Evolutionary conservation across 2,329 filamentous ascomycete species (phyloP), one percentile per base, ranked within the genome.

Genomic region (Alternaria sp.): DNA sequence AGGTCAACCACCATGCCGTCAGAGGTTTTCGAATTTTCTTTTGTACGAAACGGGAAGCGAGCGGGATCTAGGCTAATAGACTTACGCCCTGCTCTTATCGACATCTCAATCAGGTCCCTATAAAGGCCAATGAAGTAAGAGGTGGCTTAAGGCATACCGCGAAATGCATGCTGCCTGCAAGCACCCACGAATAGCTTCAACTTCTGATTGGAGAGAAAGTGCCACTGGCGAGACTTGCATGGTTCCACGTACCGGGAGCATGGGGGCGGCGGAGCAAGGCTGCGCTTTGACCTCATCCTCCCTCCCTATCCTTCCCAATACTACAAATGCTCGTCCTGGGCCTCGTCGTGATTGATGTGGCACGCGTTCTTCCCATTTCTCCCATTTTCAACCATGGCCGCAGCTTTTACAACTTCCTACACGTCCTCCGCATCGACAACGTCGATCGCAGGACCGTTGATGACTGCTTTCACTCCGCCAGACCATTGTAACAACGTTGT

Each of bases 401-500:
- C 49, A 11, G 16, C 6, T 12, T 20, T 53, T n/a, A 22, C 24
- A 14, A 53, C 38, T 11, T 42, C 51, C 38, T 42, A 30, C 36
- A 20, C 9, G 2, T 43, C 18, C 1, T 43, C 18, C 1, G 22
- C 51, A 9, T n/a, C 24, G 22, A 2, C 26, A 5, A 28, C 18
- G 22, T 34, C 36, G 12, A 18, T 14, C 11, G 28, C 5, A 24
- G 22, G 34, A n/a, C 20, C 46, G 20, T 11, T 56, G 7, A 51
- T 20, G 44, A 56, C 54, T 3, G 20, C 54, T 30, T 56, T 49
- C 18, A 56, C 43, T 6, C 44, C 54, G 14, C 44, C 34, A 32
- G 22, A 18, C 20, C 41, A 49, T 26, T 56, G 54, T 9, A 14
- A 11, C 36, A n/a, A 42, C 39, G 54, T 42, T 18, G 11, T 46